Evolutionary conservation across 2,329 filamentous ascomycete genomes (phyloP).

Genomic region (Verticillium tricorpus): DNA sequence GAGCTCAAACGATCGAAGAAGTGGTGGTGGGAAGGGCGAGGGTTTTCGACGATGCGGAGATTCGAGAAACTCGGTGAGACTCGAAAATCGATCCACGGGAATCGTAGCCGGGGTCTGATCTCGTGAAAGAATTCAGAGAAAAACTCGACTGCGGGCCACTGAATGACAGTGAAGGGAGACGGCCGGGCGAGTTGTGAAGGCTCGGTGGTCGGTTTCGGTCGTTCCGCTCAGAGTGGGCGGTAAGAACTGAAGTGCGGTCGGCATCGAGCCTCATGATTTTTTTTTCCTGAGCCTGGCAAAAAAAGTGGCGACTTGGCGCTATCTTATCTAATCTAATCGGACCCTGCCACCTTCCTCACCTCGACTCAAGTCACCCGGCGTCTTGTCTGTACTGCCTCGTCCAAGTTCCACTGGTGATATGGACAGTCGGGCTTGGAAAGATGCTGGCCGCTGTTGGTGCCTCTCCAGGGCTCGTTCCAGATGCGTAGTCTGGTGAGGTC

Average conservation of each 20-base stretch:
- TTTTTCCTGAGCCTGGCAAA: not conserved
- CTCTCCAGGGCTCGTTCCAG: too few species aligned
- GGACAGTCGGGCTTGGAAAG: too few species aligned
- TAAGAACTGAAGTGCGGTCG: not conserved
- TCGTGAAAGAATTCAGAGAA: not conserved
- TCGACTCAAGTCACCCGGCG: too few species aligned
- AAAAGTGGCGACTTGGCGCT: not conserved
- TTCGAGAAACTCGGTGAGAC: not conserved
- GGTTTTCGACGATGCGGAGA: constrained; percentile 3
- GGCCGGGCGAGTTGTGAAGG: not conserved
- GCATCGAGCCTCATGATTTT: not conserved
- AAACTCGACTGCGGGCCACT: not conserved
- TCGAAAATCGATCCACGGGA: not conserved
- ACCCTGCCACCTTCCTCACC: not conserved
- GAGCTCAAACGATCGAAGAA: not conserved
- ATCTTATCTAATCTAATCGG: not conserved
- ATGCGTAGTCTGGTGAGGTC: too few species aligned
- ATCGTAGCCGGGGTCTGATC: not conserved
- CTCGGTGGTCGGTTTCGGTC: not conserved
- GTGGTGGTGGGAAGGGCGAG: not conserved
- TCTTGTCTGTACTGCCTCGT: too few species aligned
- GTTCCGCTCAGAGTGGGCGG: not conserved
- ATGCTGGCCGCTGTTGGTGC: too few species aligned
- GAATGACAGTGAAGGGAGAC: not conserved
- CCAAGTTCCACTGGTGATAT: too few species aligned